phyloP scores from a whole-genome alignment of 2,329 filamentous ascomycete genomes.

The Phaeomoniella chlamydospora region DNA sequence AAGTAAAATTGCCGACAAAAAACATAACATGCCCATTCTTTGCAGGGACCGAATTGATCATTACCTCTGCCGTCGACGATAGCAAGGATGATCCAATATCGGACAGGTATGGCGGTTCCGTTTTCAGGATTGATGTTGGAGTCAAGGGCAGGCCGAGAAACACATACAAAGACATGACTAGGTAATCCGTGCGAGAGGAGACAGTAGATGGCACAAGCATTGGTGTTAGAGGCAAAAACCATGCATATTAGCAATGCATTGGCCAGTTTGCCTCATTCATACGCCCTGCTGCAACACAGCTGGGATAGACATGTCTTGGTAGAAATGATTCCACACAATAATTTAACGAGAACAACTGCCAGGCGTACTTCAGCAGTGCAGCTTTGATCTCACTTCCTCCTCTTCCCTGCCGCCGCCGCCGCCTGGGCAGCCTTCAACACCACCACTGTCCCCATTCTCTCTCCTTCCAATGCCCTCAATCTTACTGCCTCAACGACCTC shows the following conservation, averaged over 20 bases:
- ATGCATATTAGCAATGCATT: too few species aligned
- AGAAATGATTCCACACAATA: too few species aligned
- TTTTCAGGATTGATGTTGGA: constrained; percentile 31
- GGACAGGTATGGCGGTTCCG: constrained; percentile 49
- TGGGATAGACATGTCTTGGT: too few species aligned
- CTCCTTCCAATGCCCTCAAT: constrained; percentile 42
- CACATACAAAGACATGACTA: constrained; percentile 17
- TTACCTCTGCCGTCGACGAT: constrained; percentile 64
- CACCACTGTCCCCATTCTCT: constrained; percentile 8
- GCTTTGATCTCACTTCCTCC: constrained; percentile 11
- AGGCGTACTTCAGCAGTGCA: too few species aligned
- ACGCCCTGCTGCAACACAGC: too few species aligned
- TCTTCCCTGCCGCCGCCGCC: constrained; percentile 9
- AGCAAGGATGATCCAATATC: constrained; percentile 48
- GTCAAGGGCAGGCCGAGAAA: constrained; percentile 43
- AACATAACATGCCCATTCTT: constrained; percentile 75
- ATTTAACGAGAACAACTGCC: too few species aligned
- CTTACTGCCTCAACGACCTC: constrained; percentile 41
- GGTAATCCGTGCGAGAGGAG: too few species aligned
- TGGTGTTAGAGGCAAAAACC: too few species aligned
- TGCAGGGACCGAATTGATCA: constrained; percentile 57
- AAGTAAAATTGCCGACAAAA: constrained; percentile 61
- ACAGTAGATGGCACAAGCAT: too few species aligned
- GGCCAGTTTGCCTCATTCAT: too few species aligned
- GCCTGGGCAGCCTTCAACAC: constrained; percentile 6